phyloP scores from a whole-genome alignment of 257 asterid genomes.

The Solanum neorickii region DNA sequence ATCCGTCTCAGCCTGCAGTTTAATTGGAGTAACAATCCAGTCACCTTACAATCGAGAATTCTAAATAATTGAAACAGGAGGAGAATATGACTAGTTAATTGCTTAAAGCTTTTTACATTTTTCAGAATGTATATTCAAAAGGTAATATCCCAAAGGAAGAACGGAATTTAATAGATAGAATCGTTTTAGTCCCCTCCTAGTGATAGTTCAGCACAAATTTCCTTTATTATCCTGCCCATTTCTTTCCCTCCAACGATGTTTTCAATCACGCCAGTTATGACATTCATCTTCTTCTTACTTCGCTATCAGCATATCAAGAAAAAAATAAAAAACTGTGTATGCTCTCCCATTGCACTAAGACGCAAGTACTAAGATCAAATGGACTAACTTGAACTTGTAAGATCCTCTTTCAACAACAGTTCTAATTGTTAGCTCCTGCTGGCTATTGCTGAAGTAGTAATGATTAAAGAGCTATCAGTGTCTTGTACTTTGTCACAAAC shows the following conservation, averaged over 20 bases:
- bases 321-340: neutral
- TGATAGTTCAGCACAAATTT: neutral
- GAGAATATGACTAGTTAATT: neutral
- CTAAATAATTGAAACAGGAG: neutral
- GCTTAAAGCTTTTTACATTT: neutral
- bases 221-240: neutral
- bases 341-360: neutral
- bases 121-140: too few relatives aligned
- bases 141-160: neutral
- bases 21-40: neutral
- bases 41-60: neutral
- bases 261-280: neutral
- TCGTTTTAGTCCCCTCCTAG: neutral
- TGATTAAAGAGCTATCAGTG: neutral
- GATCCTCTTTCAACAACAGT: neutral
- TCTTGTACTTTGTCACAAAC: neutral
- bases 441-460: neutral
- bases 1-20: slow-evolving; percentile 70
- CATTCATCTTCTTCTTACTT: neutral
- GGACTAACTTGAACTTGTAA: neutral
- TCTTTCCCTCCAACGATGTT: neutral
- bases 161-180: neutral
- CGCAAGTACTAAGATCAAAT: neutral
- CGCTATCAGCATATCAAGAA: neutral
- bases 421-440: neutral